Conservation (phyloP, 75 land plant genomes). For the Ceratopteris richardii region DNA sequence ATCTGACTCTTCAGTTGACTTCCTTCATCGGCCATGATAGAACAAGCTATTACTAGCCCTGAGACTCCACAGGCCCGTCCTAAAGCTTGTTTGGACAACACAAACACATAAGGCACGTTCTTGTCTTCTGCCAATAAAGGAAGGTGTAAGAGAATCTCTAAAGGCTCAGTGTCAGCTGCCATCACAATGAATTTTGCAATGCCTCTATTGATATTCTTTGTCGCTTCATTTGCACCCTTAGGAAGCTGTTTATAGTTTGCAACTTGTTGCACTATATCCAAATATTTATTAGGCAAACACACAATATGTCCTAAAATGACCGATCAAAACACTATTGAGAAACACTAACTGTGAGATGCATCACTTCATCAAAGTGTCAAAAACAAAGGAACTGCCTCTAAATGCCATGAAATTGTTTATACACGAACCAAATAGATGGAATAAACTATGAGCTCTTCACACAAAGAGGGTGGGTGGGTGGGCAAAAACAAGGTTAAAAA, state of each 20-base stretch:
- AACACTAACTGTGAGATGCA: too few relatives aligned
- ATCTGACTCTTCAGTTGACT: neutral
- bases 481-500: too few relatives aligned
- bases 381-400: too few relatives aligned
- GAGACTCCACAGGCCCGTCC: slow-evolving; percentile 66
- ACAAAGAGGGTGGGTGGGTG: too few relatives aligned
- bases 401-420: too few relatives aligned
- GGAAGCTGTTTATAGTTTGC: slow-evolving; percentile 65
- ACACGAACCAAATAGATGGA: too few relatives aligned
- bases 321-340: too few relatives aligned
- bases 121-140: slow-evolving; percentile 68
- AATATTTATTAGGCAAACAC: too few relatives aligned
- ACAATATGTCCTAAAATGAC: too few relatives aligned
- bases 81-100: slow-evolving; percentile 61
- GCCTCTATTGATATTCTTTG: slow-evolving; percentile 61
- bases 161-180: slow-evolving; percentile 69
- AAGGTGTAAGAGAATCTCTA: slow-evolving; percentile 59
- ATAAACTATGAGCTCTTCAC: too few relatives aligned
- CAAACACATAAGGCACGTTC: slow-evolving; percentile 70
- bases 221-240: slow-evolving; percentile 71
- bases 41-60: slow-evolving; percentile 59
- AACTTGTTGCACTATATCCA: slow-evolving; percentile 57
- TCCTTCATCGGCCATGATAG: slow-evolving; percentile 54
- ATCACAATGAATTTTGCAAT: slow-evolving; percentile 66
- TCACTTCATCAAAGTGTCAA: too few relatives aligned